These are phyloP conservation scores for Salix brachista DNA, from an alignment of 345 rosid species.

Conservation along the genomic window DNA sequence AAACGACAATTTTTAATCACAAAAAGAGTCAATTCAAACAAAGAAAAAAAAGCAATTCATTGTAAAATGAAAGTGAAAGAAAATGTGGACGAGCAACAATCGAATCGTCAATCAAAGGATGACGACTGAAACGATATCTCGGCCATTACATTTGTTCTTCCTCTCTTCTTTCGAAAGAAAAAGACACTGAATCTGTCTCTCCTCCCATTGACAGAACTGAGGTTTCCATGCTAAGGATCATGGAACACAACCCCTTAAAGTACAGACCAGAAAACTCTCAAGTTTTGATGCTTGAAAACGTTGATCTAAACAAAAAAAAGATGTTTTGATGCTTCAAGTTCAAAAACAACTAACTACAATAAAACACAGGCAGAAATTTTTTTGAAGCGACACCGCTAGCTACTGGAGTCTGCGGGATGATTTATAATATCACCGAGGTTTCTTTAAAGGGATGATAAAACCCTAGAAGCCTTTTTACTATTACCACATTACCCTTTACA, in stretches of 20 bases:
- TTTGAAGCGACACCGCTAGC: too few species aligned
- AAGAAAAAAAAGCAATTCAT: background rate
- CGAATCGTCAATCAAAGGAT: slow-evolving; percentile 48
- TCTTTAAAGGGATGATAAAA: background rate
- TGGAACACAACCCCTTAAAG: background rate
- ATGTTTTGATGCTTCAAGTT: background rate
- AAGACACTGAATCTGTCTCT: slow-evolving; percentile 14
- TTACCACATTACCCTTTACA: background rate
- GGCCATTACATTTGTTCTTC: slow-evolving; percentile 40
- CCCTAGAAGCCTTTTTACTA: background rate
- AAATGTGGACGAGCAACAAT: slow-evolving; percentile 66
- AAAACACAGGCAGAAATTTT: too few species aligned
- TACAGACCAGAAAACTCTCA: background rate
- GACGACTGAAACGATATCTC: slow-evolving; percentile 77
- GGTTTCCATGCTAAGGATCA: background rate
- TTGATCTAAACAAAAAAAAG: background rate
- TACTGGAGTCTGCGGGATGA: background rate
- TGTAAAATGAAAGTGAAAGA: background rate
- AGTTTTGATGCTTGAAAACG: background rate
- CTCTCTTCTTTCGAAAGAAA: slow-evolving; percentile 23
- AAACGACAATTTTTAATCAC: background rate
- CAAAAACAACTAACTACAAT: background rate
- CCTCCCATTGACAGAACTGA: background rate
- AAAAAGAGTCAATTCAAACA: background rate
- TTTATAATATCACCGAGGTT: background rate